These are phyloP conservation scores for Lycium barbarum DNA, from an alignment of 257 asterid species.

Conservation along the genomic window DNA sequence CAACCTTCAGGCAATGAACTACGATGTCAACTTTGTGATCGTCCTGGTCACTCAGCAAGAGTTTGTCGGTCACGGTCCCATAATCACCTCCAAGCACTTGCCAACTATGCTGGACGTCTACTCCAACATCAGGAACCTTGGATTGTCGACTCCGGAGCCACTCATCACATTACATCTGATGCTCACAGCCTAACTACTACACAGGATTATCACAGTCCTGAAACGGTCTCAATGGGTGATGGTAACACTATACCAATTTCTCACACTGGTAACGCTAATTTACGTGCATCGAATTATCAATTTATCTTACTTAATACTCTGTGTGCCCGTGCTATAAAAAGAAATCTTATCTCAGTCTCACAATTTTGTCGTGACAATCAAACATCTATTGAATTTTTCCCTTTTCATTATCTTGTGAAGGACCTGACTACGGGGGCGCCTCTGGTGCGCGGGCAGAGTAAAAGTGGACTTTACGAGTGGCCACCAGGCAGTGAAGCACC, in stretches of 20 bases:
- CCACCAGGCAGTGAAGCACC: too few species aligned
- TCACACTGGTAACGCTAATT: not conserved
- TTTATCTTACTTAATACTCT: not conserved
- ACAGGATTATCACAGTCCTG: not conserved
- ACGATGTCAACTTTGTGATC: not conserved
- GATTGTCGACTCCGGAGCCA: not conserved
- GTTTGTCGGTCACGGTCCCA: not conserved
- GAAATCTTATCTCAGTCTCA: not conserved
- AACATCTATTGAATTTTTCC: not conserved
- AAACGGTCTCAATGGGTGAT: not conserved
- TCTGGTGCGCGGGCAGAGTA: too few species aligned
- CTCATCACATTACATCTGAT: not conserved
- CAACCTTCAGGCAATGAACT: not conserved
- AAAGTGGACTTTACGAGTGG: too few species aligned
- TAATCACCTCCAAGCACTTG: not conserved
- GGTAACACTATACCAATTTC: not conserved
- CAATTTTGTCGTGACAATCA: not conserved
- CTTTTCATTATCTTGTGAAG: not conserved
- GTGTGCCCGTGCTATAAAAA: not conserved
- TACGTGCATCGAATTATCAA: not conserved
- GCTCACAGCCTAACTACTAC: not conserved
- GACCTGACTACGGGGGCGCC: not conserved
- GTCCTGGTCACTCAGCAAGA: not conserved
- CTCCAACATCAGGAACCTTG: not conserved
- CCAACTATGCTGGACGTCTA: not conserved